Base-by-base conservation (phyloP, 805 yeast genomes). In the Cyberlindnera mrakii region DNA sequence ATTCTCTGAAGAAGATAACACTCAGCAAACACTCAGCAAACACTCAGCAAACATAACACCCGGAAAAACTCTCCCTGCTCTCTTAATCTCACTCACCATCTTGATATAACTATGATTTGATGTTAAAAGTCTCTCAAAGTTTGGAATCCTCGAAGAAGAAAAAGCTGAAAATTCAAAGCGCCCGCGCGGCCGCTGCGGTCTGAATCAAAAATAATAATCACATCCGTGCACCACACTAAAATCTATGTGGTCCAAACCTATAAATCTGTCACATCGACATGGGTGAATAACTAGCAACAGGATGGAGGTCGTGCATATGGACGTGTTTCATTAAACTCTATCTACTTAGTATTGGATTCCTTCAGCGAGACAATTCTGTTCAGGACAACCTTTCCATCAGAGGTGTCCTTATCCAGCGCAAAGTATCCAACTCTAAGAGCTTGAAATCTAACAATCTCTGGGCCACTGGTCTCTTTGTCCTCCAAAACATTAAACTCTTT, bases 391-490 rank as follows among this genome's bases (percentile, higher is more conserved):
- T 69, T 72, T 25, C 77, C 82, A 16, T 67, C 72, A 9, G 72
- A 67, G 44, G 86, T 68, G 50, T 91, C 97, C 53, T 75, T 77
- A 63, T 93, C 99, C 62, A 88, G 64, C 59, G 96, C 82, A 77
- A 89, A 93, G 66, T 93, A 93, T 27, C 99, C 99, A 37, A 87
- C 91, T 68, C 99, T 80, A 65, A 93, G 77, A 27, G 96, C 99
- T 71, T 93, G 99, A 88, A 93, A 93, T 66, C 99, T 79, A 29
- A 86, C 88, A n/a, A 90, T 77, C 63, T 90, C 95, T 37, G 80
- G 77, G 4, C 78, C 75, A 17, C 74, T 65, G 49, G 72, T 67
- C 30, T 73, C 73, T 33, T 66, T 65, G 47, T 75, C 73, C 62
- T 93, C 97, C 53, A 75, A 72, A 51, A 89, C 83, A 58, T 71